Evolutionary conservation across 2,329 filamentous ascomycete species (phyloP).

Genomic region (Furcasterigmium sp.): DNA sequence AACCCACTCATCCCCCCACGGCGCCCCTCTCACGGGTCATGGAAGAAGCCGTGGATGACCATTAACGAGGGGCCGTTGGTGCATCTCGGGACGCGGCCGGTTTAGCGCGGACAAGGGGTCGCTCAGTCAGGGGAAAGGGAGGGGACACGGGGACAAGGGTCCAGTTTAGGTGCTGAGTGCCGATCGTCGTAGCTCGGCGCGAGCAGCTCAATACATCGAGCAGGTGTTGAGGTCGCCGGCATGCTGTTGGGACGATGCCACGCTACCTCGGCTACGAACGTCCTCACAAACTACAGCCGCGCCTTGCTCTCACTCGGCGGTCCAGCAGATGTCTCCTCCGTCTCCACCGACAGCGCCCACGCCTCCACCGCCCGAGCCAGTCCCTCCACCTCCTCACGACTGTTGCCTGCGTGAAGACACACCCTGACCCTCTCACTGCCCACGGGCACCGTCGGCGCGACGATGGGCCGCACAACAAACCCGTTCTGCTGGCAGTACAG

Average conservation of each 20-base stretch:
- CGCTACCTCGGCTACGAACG: too few relatives aligned
- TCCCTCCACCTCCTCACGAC: conserved; percentile 46
- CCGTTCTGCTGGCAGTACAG: conserved; percentile 52
- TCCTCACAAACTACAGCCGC: too few relatives aligned
- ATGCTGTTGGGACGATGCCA: too few relatives aligned
- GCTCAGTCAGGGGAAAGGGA: too few relatives aligned
- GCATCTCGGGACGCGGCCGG: not conserved
- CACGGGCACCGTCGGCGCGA: conserved; percentile 61
- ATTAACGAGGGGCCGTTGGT: not conserved
- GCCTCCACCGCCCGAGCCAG: conserved; percentile 40
- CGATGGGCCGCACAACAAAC: conserved; percentile 59
- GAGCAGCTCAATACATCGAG: too few relatives aligned
- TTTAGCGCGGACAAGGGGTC: not conserved
- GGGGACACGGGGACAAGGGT: too few relatives aligned
- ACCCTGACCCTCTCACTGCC: conserved; percentile 61
- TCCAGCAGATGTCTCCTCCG: too few relatives aligned
- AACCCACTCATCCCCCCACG: not conserved
- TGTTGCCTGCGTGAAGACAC: conserved; percentile 65
- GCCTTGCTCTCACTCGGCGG: too few relatives aligned
- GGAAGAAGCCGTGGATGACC: not conserved
- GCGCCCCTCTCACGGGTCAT: not conserved
- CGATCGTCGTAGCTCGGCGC: too few relatives aligned
- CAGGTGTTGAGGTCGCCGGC: too few relatives aligned
- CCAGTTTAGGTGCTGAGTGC: too few relatives aligned
- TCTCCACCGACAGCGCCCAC: conserved; percentile 30